A percentile compares a stretch with the other conserved stretches of the same genome.
Evolutionary conservation across 1,284 basidiomycete species (phyloP).

Genomic region (Puccinia hordei): DNA sequence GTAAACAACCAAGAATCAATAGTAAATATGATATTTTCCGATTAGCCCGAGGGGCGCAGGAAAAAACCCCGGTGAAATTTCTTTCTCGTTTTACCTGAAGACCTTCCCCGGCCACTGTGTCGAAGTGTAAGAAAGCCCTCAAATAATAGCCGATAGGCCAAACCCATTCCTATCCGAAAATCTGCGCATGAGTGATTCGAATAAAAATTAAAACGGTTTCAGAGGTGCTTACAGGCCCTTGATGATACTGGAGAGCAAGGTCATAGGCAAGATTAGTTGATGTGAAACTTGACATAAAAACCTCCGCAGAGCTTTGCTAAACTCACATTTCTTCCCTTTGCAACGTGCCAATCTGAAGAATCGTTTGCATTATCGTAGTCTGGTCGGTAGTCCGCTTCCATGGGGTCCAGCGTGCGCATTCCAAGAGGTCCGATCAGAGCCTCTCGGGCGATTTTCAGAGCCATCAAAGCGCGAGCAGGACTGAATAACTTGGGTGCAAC

Average conservation of each 20-base stretch:
- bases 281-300: slow-evolving; percentile 32
- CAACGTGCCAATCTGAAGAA: slow-evolving; percentile 73
- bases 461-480: slow-evolving; percentile 73
- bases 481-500: slow-evolving; percentile 95
- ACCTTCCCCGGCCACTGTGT: slow-evolving; percentile 67
- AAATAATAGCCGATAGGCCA: slow-evolving; percentile 77
- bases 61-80: neutral
- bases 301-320: neutral
- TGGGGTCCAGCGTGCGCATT: slow-evolving; percentile 88
- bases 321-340: slow-evolving; percentile 77
- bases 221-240: slow-evolving; percentile 59
- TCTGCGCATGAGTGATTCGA: neutral
- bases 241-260: slow-evolving; percentile 60
- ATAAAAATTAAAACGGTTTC: neutral
- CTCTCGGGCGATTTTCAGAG: slow-evolving; percentile 74
- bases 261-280: neutral
- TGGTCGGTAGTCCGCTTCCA: slow-evolving; percentile 78
- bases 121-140: slow-evolving; percentile 85
- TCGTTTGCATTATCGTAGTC: slow-evolving; percentile 91
- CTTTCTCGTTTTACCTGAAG: slow-evolving; percentile 65
- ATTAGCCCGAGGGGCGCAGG: neutral
- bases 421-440: slow-evolving; percentile 79
- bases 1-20: neutral
- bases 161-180: slow-evolving; percentile 66
- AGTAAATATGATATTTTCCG: neutral